Percentiles rank a stretch among this genome's conserved stretches.
Evolutionary conservation across 2,329 filamentous ascomycete species (phyloP).

Genomic region (Colletotrichum zoysiae): DNA sequence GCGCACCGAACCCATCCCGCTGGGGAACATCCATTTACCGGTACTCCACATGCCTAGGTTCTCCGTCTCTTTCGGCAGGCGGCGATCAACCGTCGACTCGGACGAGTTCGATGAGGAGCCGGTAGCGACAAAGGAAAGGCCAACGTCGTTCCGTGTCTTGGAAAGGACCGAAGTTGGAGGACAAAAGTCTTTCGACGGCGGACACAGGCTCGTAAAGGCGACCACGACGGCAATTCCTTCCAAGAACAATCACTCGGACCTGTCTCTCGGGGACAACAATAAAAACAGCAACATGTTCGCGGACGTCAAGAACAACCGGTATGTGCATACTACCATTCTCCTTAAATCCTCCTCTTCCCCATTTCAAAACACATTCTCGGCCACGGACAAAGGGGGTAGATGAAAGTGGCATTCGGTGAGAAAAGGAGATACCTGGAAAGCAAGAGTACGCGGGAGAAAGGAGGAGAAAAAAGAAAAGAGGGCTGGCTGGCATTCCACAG

Average conservation of each 20-base stretch:
- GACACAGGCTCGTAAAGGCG: constrained; percentile 57
- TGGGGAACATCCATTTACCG: constrained; percentile 43
- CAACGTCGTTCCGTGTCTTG: constrained; percentile 69
- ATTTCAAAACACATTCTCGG: constrained; percentile 37
- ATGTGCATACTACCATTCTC: constrained; percentile 50
- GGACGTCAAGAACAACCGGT: constrained; percentile 69
- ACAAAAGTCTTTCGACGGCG: constrained; percentile 65
- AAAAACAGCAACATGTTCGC: constrained; percentile 63
- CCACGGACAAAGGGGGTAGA: constrained; percentile 15
- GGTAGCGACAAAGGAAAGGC: constrained; percentile 51
- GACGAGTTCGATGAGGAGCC: constrained; percentile 66
- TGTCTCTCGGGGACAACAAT: constrained; percentile 59
- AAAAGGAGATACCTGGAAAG: constrained; percentile 6
- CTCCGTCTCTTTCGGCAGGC: constrained; percentile 69
- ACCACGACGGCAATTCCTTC: constrained; percentile 50
- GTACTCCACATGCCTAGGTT: constrained; percentile 72
- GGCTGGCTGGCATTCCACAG: constrained; percentile 39
- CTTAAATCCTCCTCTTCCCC: constrained; percentile 32
- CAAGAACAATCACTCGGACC: constrained; percentile 54
- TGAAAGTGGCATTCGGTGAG: not conserved
- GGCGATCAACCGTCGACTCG: constrained; percentile 69
- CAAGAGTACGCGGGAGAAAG: not conserved
- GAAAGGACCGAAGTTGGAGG: constrained; percentile 62
- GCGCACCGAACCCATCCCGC: constrained; percentile 25
- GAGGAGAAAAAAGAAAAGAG: constrained; percentile 6